A percentile compares a stretch with the other conserved stretches of the same genome.
phyloP scores from a whole-genome alignment of 1,139 yeast genomes.

The Pichia sp. region DNA sequence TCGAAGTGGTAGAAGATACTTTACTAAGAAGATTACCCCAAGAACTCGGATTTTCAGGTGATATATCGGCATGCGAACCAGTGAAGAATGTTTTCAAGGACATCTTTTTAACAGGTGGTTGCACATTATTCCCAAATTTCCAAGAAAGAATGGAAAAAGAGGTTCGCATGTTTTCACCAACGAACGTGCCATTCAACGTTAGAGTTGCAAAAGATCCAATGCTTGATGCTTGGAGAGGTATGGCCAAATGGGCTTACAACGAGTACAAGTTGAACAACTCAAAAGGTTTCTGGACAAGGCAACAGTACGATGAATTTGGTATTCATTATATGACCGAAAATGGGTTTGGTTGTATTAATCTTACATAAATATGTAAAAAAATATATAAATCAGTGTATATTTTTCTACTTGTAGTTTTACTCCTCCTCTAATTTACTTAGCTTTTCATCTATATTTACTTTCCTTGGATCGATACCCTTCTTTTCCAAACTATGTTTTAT shows the following conservation, averaged over 20 bases:
- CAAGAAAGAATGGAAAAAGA: constrained; percentile 63
- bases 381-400: background rate
- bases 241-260: constrained; percentile 71
- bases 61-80: constrained; percentile 31
- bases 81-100: constrained; percentile 49
- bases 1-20: constrained; percentile 72
- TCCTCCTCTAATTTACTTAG: constrained; percentile 15
- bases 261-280: constrained; percentile 17
- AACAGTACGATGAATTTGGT: constrained; percentile 86
- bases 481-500: constrained; percentile 68
- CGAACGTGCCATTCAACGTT: constrained; percentile 57
- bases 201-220: constrained; percentile 63
- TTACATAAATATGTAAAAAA: constrained; percentile 12
- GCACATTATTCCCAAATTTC: constrained; percentile 61
- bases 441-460: constrained; percentile 32
- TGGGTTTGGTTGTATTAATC: constrained; percentile 49
- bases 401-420: background rate
- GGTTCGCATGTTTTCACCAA: constrained; percentile 66
- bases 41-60: constrained; percentile 48
- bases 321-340: constrained; percentile 87
- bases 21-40: constrained; percentile 57
- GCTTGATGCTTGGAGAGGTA: constrained; percentile 90
- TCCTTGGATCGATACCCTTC: constrained; percentile 75
- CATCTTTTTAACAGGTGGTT: constrained; percentile 85
- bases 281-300: constrained; percentile 43